Evolutionary conservation across 805 yeast genomes (phyloP).

Genomic region (Myxozyma geophila): DNA sequence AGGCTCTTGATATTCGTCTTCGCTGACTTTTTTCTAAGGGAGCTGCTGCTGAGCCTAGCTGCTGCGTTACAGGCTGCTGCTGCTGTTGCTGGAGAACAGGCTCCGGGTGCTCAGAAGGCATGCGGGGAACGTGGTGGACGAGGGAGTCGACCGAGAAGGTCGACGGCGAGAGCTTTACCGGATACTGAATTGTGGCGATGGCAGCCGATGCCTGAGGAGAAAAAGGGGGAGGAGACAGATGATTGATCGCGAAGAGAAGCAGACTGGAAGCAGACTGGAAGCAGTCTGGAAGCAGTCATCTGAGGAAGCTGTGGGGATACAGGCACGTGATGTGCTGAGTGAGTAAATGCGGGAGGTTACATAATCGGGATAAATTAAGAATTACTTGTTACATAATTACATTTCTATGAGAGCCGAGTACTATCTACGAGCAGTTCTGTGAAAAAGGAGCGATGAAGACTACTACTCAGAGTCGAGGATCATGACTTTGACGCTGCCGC

Average conservation of each 20-base stretch:
- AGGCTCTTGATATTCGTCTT: constrained; percentile 47
- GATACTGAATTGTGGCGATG: constrained; percentile 3
- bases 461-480: constrained; percentile 46
- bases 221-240: not conserved
- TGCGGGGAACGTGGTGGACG: constrained; percentile 21
- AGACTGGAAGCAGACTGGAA: not conserved
- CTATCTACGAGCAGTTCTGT: not conserved
- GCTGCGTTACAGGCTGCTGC: constrained; percentile 3
- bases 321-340: not conserved
- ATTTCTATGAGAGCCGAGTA: too few relatives aligned
- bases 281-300: too few relatives aligned
- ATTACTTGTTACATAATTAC: not conserved
- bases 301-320: not conserved
- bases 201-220: not conserved
- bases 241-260: not conserved
- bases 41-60: not conserved
- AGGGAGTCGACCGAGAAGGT: constrained; percentile 20
- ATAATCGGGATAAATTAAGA: not conserved
- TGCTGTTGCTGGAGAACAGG: constrained; percentile 2
- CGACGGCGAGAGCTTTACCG: constrained; percentile 20
- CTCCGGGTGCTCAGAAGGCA: constrained; percentile 9
- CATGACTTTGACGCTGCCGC: constrained; percentile 56
- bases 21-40: constrained; percentile 10
- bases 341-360: not conserved
- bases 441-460: not conserved